These are phyloP conservation scores for Tuber microsphaerosporum DNA, from an alignment of 495 filamentous ascomycete species.

Conservation along the genomic window DNA sequence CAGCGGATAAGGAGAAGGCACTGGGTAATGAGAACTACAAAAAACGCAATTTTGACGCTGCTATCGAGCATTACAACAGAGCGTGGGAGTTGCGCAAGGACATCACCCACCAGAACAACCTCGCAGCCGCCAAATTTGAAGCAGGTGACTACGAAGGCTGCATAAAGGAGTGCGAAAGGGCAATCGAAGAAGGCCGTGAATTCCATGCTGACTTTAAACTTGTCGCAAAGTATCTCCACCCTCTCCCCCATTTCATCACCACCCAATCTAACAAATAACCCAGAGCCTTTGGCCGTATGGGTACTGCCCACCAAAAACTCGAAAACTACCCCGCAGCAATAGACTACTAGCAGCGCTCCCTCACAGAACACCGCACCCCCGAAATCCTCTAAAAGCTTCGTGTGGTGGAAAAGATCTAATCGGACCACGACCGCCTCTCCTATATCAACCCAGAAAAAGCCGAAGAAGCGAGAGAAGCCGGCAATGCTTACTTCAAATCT, in stretches of 20 bases:
- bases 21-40: constrained; percentile 94
- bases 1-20: constrained; percentile 89
- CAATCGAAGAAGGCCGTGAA: constrained; percentile 78
- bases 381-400: constrained; percentile 90
- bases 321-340: constrained; percentile 76
- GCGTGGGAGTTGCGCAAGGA: constrained; percentile 94
- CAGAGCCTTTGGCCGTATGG: constrained; percentile 80
- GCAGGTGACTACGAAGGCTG: constrained; percentile 84
- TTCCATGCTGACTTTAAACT: constrained; percentile 91
- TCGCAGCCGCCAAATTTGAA: constrained; percentile 88
- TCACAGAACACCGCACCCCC: constrained; percentile 94
- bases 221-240: constrained; percentile 68
- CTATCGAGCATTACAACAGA: constrained; percentile 90
- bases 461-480: constrained; percentile 89
- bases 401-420: constrained; percentile 82
- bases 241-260: background rate
- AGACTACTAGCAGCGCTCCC: constrained; percentile 81
- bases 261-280: constrained; percentile 25
- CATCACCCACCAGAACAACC: constrained; percentile 93
- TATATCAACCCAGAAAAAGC: constrained; percentile 89
- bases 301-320: constrained; percentile 79
- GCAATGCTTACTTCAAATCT: constrained; percentile 93
- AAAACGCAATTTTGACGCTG: constrained; percentile 89
- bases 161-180: constrained; percentile 78
- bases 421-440: constrained; percentile 63